A percentile compares a stretch with the other conserved stretches of the same genome.
Conservation (phyloP, 225 moss, liverwort and hornwort species). For the Marchantia paleacea region DNA sequence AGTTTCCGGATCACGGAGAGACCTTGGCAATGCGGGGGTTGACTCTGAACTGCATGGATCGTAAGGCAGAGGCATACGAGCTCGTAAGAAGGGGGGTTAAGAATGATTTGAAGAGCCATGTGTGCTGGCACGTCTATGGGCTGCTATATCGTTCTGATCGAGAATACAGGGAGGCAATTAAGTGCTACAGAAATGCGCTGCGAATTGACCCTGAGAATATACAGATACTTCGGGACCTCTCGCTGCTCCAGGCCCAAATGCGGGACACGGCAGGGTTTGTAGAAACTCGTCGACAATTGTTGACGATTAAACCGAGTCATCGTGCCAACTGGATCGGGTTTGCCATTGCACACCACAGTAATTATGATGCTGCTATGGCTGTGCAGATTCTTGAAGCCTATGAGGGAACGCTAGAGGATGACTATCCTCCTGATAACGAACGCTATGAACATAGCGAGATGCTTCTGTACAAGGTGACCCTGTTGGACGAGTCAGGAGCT, state of each 20-base stretch:
- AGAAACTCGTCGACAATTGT: slow-evolving; percentile 92
- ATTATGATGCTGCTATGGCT: slow-evolving; percentile 84
- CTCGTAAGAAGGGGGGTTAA: slow-evolving; percentile 92
- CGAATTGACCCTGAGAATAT: slow-evolving; percentile 93
- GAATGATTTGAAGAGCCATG: slow-evolving; percentile 97
- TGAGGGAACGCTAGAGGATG: slow-evolving; percentile 96
- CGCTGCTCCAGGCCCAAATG: slow-evolving; percentile 98
- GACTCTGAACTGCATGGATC: slow-evolving; percentile 96
- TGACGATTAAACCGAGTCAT: slow-evolving; percentile 93
- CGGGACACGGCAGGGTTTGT: slow-evolving; percentile 95
- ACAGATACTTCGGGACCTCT: slow-evolving; percentile 92
- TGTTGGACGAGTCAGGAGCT: slow-evolving; percentile 83
- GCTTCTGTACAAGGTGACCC: slow-evolving; percentile 92
- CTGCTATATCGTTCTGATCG: slow-evolving; percentile 94
- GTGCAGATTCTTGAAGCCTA: slow-evolving; percentile 96
- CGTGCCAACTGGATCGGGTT: slow-evolving; percentile 99
- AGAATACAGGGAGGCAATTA: slow-evolving; percentile 96
- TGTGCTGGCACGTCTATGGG: slow-evolving; percentile 99
- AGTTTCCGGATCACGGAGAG: slow-evolving; percentile 98
- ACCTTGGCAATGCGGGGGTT: slow-evolving; percentile 98
- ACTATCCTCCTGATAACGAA: slow-evolving; percentile 86
- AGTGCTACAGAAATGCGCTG: slow-evolving; percentile 88
- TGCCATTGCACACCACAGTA: slow-evolving; percentile 81
- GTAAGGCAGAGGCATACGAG: slow-evolving; percentile 89
- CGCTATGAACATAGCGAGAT: slow-evolving; percentile 99